Evolutionary conservation across 1,284 basidiomycete species (phyloP).

Genomic region (Coniophora puteana): DNA sequence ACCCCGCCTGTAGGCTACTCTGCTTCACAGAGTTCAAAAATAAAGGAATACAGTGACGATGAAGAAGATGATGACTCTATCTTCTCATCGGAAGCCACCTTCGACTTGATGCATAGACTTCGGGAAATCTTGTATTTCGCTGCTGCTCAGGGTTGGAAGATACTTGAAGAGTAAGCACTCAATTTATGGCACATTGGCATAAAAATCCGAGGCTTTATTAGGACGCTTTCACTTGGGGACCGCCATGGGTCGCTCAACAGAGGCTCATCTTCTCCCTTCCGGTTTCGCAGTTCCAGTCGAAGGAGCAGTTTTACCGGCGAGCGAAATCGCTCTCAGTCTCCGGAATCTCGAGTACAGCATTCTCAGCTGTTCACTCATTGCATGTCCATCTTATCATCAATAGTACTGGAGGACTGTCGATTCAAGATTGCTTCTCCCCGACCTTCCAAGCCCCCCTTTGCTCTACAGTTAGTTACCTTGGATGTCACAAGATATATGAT

Average conservation of each 20-base stretch:
- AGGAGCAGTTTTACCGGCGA: constrained; percentile 31
- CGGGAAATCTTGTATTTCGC: constrained; percentile 58
- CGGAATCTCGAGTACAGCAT: constrained; percentile 29
- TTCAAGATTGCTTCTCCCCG: constrained; percentile 52
- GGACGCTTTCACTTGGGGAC: constrained; percentile 13
- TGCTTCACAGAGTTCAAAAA: constrained; percentile 9
- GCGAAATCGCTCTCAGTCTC: constrained; percentile 51
- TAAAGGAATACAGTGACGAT: constrained; percentile 44
- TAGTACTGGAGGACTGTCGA: constrained; percentile 67
- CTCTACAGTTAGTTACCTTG: constrained; percentile 58
- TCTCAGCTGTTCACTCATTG: constrained; percentile 55
- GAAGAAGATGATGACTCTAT: constrained; percentile 35
- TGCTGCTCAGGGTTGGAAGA: constrained; percentile 52
- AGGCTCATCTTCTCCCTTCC: constrained; percentile 39
- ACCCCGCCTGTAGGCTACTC: constrained; percentile 3
- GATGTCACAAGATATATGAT: constrained; percentile 62
- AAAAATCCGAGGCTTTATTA: constrained; percentile 13
- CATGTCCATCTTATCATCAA: constrained; percentile 57
- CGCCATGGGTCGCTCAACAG: constrained; percentile 7
- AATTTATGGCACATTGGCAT: constrained; percentile 1
- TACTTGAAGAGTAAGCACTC: constrained; percentile 36
- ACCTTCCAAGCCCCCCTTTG: constrained; percentile 58
- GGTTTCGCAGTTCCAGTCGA: constrained; percentile 28
- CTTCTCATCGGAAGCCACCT: constrained; percentile 59
- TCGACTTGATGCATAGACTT: constrained; percentile 58